Base-by-base conservation (phyloP, 139 green algal genomes). In the Tetraselmis chui region DNA sequence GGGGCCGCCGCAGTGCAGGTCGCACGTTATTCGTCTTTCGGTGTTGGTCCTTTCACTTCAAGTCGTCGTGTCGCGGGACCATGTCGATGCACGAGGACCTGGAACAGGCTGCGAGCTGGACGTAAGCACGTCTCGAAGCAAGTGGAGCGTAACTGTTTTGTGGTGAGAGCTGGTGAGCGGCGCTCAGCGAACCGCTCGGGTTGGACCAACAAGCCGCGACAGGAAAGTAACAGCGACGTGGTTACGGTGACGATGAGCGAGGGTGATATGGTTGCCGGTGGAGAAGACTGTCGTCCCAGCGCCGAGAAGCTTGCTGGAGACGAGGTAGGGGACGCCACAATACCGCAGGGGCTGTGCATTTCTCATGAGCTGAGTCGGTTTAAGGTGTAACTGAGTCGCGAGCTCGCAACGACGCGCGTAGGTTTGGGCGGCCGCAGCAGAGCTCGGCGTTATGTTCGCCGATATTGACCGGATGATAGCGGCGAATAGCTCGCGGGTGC, bases 401-500 rank as follows among this genome's bases (percentile, higher is more conserved):
- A n/a, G n/a, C n/a, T n/a, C n/a, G n/a, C n/a, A n/a, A n/a, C n/a
- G n/a, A n/a, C n/a, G n/a, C n/a, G n/a, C 1, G n/a, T 83, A 92
- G 91, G 84, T 94, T 2, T 93, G 88, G 88, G 32, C 58, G 1
- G 82, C 78, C 32, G 86, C 88, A 1, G 77, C 83, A 26, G 85
- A 90, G 31, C 81, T 94, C 18, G 32, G 86, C n/a, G 82, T 87
- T 1, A 75, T 89, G 25, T 96, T 97, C 82, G 67, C 81, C 0
- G 29, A 84, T 29, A 91, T 97, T 29, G 94, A 97, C 84, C 81
- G 84, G 1, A 83, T 95, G 23, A 87, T 97, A 1, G 88, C 88
- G 0, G 30, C 75, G 76, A 97, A 97, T 82, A 58, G 92, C 28
- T 82, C 86, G 1, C 86, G 92, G 1, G 91, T 95, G 67, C 94